A percentile compares a stretch with the other conserved stretches of the same genome.
These are phyloP conservation scores for Colletotrichum sp. DNA, from an alignment of 2,329 filamentous ascomycete species.

Conservation along the genomic window DNA sequence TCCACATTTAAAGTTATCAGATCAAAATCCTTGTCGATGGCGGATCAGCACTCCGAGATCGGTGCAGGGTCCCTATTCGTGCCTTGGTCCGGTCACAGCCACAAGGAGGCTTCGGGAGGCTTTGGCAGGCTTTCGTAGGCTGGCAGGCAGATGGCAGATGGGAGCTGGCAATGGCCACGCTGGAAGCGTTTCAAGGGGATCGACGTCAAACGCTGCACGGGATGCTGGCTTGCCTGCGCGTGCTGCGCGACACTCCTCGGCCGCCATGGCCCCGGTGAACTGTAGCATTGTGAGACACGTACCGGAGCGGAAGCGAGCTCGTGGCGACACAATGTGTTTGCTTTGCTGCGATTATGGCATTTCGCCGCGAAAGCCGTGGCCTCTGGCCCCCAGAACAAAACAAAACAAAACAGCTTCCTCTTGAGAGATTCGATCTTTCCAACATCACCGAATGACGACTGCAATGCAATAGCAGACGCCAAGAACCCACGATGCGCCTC, in stretches of 20 bases:
- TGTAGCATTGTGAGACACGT: slow-evolving; percentile 11
- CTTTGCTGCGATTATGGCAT: background rate
- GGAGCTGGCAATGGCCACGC: background rate
- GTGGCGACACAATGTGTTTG: background rate
- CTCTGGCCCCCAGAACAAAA: background rate
- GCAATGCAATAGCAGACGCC: background rate
- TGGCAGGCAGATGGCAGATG: background rate
- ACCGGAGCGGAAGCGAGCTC: background rate
- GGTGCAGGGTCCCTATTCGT: background rate
- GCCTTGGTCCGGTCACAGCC: background rate
- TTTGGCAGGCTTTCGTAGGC: background rate
- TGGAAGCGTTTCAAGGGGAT: slow-evolving; percentile 18
- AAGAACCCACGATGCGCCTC: background rate
- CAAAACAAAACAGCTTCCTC: background rate
- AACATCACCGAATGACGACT: background rate
- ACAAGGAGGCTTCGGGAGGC: background rate
- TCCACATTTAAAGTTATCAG: slow-evolving; percentile 11
- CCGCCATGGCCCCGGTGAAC: background rate
- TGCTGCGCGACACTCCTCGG: background rate
- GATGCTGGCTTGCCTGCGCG: background rate
- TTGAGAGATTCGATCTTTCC: background rate
- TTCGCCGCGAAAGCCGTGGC: background rate
- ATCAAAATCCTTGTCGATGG: slow-evolving; percentile 13
- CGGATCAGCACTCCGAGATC: slow-evolving; percentile 14
- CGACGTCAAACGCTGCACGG: slow-evolving; percentile 19